Evolutionary conservation across 2,329 filamentous ascomycete genomes (phyloP).

Genomic region (Cytospora chrysosperma): DNA sequence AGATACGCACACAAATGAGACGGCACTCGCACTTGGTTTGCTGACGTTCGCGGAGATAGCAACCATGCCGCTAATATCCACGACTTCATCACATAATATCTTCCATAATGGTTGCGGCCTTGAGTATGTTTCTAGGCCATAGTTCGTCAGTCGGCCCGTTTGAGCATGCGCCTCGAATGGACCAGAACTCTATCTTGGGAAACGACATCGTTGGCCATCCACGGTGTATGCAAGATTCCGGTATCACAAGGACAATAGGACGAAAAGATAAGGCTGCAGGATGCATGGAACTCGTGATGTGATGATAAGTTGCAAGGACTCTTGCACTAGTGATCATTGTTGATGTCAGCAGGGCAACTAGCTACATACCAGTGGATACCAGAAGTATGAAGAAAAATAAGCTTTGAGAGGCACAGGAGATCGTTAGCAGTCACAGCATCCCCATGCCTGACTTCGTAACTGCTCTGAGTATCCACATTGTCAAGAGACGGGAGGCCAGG

Average conservation of each 20-base stretch:
- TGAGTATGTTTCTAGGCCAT: neutral
- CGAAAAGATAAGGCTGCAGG: constrained; percentile 9
- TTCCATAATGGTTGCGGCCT: neutral
- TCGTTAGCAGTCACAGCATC: neutral
- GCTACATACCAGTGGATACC: neutral
- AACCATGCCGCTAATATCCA: neutral
- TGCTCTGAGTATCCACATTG: neutral
- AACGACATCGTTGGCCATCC: neutral
- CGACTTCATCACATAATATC: neutral
- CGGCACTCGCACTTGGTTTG: neutral
- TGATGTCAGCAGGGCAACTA: neutral
- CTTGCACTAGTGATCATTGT: neutral
- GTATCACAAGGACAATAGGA: neutral
- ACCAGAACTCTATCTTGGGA: neutral
- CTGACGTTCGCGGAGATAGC: constrained; percentile 12
- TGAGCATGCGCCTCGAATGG: neutral
- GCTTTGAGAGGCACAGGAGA: neutral
- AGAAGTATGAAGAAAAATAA: neutral
- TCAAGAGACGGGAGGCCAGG: neutral
- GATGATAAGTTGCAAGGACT: neutral
- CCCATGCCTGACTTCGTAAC: neutral
- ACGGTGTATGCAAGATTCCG: neutral
- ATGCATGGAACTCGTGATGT: neutral
- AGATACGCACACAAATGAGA: neutral
- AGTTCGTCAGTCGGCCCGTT: neutral